phyloP scores from a whole-genome alignment of 2,329 filamentous ascomycete species.

The Xylaria sp. region DNA sequence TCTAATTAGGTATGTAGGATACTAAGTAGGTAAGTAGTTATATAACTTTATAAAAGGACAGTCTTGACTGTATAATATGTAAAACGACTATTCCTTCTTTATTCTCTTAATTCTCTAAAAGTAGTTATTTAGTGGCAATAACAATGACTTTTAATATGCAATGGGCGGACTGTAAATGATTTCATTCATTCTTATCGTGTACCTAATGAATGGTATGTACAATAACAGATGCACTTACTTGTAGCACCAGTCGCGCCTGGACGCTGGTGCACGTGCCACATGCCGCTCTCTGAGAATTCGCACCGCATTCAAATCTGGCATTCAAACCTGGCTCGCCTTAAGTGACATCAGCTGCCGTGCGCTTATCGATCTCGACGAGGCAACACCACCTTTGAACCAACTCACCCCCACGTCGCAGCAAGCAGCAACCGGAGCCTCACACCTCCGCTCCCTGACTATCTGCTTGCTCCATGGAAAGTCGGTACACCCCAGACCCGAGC shows the following conservation, averaged over 20 bases:
- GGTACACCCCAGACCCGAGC: conserved; percentile 16
- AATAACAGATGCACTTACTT: neutral
- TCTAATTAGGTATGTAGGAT: no score
- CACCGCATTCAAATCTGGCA: no score
- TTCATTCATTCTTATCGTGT: no score
- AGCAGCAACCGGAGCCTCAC: conserved; percentile 7
- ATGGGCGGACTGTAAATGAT: no score
- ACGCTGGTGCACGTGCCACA: conserved; percentile 21
- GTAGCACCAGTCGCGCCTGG: neutral
- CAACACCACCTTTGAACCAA: neutral
- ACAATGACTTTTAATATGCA: no score
- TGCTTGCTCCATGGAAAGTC: conserved; percentile 34
- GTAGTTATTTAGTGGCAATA: no score
- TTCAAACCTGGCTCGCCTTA: neutral
- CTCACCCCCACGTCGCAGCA: conserved; percentile 16
- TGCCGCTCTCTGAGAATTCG: conserved; percentile 16
- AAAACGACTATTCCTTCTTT: no score
- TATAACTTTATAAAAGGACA: no score
- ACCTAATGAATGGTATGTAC: neutral
- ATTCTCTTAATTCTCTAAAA: no score
- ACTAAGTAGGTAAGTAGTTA: no score
- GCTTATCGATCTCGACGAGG: neutral
- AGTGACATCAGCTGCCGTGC: conserved; percentile 22
- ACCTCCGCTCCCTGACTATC: neutral
- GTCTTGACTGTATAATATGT: no score